Evolutionary conservation across 345 rosid species (phyloP), one percentile per base, ranked within the genome.

Genomic region (Aethionema arabicum): DNA sequence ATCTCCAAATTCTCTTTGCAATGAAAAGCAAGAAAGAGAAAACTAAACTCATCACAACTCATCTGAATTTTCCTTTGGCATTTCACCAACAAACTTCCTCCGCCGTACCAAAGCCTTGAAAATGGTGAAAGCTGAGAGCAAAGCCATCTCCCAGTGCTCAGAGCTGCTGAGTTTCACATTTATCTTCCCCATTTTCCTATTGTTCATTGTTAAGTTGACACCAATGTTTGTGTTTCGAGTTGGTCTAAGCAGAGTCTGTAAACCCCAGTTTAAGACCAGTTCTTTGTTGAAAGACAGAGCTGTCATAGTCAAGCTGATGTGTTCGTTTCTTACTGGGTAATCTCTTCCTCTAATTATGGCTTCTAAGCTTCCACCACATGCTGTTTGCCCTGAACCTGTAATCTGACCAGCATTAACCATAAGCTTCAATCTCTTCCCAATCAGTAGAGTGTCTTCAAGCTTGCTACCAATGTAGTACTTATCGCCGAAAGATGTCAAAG

Each of bases 321-420:
- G 78, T 27, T 85, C 95, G 40, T 75, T 79, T 77, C 79, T 84
- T 67, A 81, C 77, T 2, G 95, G 99, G 78, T 81, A 87, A 68
- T 90, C 91, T 51, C 76, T 76, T 73, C 97, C 99, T 79, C 87
- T 78, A 31, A 90, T 35, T 9, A 73, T 77, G 16, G 87, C 97
- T 71, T 84, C 96, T 15, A 87, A 15, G 66, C 81, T 81, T 65
- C 91, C 96, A 38, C 96, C 96, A 15, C 80, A 79, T 14, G 91
- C 96, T 72, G 82, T 76, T 40, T 61, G 35, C 48, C 76, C 95
- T 6, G 77, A 59, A 61, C 91, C 88, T 32, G 70, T 82, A 75
- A 90, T 71, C 67, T 70, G 82, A 43, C 88, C 96, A 7, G 78
- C 96, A 67, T 84, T 87, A 67, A 76, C 73, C 6, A 74, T 65